Evolutionary conservation across 495 filamentous ascomycete species (phyloP), one percentile per base, ranked within the genome.

Genomic region (Sabuloglossum arenarium): DNA sequence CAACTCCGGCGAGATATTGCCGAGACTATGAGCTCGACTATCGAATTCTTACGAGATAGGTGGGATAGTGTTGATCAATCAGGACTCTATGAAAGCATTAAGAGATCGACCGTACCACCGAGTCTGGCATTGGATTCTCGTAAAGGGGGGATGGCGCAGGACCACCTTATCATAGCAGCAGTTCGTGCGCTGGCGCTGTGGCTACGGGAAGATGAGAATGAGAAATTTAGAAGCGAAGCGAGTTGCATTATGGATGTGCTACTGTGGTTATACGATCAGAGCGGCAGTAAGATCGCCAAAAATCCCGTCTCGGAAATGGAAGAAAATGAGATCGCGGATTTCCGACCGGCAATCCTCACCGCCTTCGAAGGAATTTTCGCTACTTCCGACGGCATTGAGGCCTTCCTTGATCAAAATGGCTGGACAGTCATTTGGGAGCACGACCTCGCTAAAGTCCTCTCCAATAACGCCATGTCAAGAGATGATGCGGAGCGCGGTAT

Each of bases 11-110:
- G 67, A 37, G 71, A 77, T 57, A 71, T 84, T 54, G 68, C 69
- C 4, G 78, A 80, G 58, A 76, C 76, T 1, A 67, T 84, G 45
- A 75, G 74, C 5, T 66, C 78, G 3, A 70, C 73, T 0, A 71
- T 80, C 60, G 81, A 84, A 62, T 79, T 76, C 64, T 68, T 85
- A 0, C 74, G 79, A 28, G 81, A 85, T 59, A 67, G 80, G 19
- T 83, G 75, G 73, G 80, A 84, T 59, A 74, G 73, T 1, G 71
- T 72, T 10, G 66, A 72, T 16, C 71, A 74, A 0, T 77, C 76
- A 16, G 75, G 72, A 1, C 66, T 72, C 53, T 77, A 76, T 11
- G 62, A 79, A 39, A 72, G 77, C 57, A 69, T 72, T 0, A 68
- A 73, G 25, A 68, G 71, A 12, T 71, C 69, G 53, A 60, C 9